A percentile compares a stretch with the other conserved stretches of the same genome.
Evolutionary conservation across 2,329 filamentous ascomycete genomes (phyloP).

Genomic region (Venturia nashicola): DNA sequence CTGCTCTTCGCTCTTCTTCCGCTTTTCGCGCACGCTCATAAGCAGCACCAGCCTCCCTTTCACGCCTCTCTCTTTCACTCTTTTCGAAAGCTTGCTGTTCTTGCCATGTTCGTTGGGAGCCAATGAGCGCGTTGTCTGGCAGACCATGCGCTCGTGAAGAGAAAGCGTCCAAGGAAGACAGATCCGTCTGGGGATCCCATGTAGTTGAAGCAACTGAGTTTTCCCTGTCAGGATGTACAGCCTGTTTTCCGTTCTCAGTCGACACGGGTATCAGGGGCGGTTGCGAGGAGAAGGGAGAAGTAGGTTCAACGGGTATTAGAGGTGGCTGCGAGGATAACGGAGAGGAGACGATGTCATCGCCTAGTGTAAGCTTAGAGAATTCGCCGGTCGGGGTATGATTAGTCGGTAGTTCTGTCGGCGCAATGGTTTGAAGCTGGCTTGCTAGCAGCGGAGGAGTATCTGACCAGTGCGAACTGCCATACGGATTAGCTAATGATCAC

Average conservation of each 20-base stretch:
- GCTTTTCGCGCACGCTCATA: conserved; percentile 14
- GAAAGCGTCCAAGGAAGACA: conserved; percentile 19
- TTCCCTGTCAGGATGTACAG: conserved; percentile 13
- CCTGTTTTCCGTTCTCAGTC: conserved; percentile 17
- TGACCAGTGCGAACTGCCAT: not conserved
- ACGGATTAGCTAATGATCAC: not conserved
- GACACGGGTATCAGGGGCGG: conserved; percentile 10
- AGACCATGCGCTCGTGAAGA: conserved; percentile 17
- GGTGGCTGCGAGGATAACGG: not conserved
- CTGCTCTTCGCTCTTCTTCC: conserved; percentile 17
- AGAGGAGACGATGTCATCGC: not conserved
- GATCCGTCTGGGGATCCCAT: conserved; percentile 20
- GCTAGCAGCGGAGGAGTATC: not conserved
- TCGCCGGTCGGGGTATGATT: not conserved
- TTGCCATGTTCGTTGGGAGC: conserved; percentile 17
- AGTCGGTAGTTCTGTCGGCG: conserved; percentile 2
- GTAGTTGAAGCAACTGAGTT: conserved; percentile 17
- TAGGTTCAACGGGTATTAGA: not conserved
- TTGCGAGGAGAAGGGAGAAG: not conserved
- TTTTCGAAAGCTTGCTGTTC: conserved; percentile 22
- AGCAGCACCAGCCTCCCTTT: conserved; percentile 15
- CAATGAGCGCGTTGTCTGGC: conserved; percentile 12
- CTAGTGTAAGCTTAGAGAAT: not conserved
- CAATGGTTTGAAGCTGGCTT: not conserved
- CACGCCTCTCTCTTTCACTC: conserved; percentile 16